Evolutionary conservation across 768 basidiomycete species (phyloP).

Genomic region (Kwoniella shandongensis): DNA sequence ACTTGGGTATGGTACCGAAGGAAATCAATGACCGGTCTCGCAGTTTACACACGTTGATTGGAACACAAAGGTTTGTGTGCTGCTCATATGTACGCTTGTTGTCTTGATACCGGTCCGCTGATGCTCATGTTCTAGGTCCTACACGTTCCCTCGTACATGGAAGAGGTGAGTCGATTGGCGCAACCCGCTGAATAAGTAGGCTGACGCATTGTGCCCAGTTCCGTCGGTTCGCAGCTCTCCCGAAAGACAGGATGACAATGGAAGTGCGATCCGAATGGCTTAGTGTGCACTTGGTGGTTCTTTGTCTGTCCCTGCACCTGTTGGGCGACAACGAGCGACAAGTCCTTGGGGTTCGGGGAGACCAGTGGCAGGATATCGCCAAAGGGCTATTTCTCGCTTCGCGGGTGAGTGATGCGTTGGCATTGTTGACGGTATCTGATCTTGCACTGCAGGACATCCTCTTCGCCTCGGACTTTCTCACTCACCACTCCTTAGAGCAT

Average conservation of each 20-base stretch:
- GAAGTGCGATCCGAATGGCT: slow-evolving; percentile 2
- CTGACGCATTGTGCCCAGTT: slow-evolving; percentile 11
- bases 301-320: slow-evolving; percentile 2
- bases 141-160: slow-evolving; percentile 1
- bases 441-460: not conserved
- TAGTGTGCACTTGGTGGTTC: slow-evolving; percentile 1
- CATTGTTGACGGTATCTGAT: not conserved
- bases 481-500: slow-evolving; percentile 5
- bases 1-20: not conserved
- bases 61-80: not conserved
- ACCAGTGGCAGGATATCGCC: slow-evolving; percentile 10
- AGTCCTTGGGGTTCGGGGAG: not conserved
- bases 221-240: not conserved
- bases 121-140: not conserved
- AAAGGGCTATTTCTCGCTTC: slow-evolving; percentile 5
- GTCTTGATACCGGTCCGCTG: not conserved
- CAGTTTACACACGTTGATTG: slow-evolving; percentile 6
- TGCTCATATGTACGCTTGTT: too few species aligned
- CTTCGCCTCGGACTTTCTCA: slow-evolving; percentile 3
- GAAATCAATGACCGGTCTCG: too few species aligned
- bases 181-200: not conserved
- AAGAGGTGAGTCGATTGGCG: not conserved
- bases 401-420: slow-evolving; percentile 2
- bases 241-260: not conserved
- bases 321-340: slow-evolving; percentile 1